A percentile compares a stretch with the other conserved stretches of the same genome.
These are phyloP conservation scores for Diaporthe aspalathi DNA, from an alignment of 2,329 filamentous ascomycete genomes.

Conservation along the genomic window DNA sequence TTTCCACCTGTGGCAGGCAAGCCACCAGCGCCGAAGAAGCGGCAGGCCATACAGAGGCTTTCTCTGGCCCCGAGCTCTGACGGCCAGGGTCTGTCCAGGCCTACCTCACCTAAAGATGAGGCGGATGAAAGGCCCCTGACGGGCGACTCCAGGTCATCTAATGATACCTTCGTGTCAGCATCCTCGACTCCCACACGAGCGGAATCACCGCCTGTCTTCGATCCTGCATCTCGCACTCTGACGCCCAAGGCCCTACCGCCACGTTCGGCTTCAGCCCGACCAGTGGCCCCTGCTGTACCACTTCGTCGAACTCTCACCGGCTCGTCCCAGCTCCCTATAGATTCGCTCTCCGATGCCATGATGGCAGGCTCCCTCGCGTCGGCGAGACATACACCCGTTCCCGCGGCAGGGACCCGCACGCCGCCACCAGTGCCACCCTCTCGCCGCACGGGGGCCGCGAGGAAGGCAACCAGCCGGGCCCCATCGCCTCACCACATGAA, in stretches of 20 bases:
- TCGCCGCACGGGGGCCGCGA: slow-evolving; percentile 44
- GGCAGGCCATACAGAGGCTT: slow-evolving; percentile 6
- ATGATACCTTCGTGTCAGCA: slow-evolving; percentile 59
- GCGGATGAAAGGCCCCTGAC: slow-evolving; percentile 39
- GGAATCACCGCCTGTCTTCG: slow-evolving; percentile 29
- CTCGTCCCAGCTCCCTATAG: slow-evolving; percentile 58
- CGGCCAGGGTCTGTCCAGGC: slow-evolving; percentile 34
- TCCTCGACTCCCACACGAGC: slow-evolving; percentile 43
- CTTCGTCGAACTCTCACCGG: slow-evolving; percentile 41
- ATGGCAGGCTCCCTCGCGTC: slow-evolving; percentile 80
- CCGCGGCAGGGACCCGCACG: slow-evolving; percentile 46
- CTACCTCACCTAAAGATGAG: not conserved
- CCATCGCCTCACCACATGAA: slow-evolving; percentile 66
- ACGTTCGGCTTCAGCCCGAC: slow-evolving; percentile 35
- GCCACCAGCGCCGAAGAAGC: slow-evolving; percentile 26
- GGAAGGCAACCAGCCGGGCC: slow-evolving; percentile 53
- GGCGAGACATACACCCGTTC: slow-evolving; percentile 58
- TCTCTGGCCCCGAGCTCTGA: slow-evolving; percentile 13
- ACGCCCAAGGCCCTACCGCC: slow-evolving; percentile 42
- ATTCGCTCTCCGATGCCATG: slow-evolving; percentile 78
- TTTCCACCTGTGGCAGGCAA: slow-evolving; percentile 6
- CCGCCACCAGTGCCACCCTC: slow-evolving; percentile 52
- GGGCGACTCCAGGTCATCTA: slow-evolving; percentile 52
- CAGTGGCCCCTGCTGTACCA: slow-evolving; percentile 33
- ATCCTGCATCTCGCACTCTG: slow-evolving; percentile 17